Conservation (phyloP, 306 rosid species). For the Aeschynomene evenia region DNA sequence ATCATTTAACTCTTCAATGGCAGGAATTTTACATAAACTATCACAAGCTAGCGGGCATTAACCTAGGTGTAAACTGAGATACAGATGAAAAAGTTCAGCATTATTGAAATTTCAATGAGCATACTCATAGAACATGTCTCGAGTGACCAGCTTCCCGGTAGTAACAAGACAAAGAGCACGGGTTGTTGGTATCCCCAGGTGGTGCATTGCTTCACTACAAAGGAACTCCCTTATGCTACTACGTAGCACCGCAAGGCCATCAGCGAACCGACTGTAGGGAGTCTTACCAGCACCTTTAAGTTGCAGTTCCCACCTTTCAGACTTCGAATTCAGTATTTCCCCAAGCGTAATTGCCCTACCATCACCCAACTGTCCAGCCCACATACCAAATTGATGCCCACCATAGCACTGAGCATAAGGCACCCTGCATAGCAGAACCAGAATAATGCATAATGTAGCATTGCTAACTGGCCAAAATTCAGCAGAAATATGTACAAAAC, state of each 20-base stretch:
- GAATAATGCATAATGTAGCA: conserved; percentile 19
- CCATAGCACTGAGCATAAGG: conserved; percentile 99
- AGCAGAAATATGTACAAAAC: conserved; percentile 38
- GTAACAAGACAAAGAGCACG: conserved; percentile 90
- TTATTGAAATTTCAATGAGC: conserved; percentile 27
- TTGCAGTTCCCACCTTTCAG: conserved; percentile 95
- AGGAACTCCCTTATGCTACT: conserved; percentile 97
- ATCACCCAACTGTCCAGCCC: conserved; percentile 99
- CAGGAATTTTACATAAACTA: conserved; percentile 10
- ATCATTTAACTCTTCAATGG: conserved; percentile 14
- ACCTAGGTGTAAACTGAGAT: not conserved
- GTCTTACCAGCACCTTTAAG: conserved; percentile 99
- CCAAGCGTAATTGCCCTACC: conserved; percentile 97
- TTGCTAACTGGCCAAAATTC: not conserved
- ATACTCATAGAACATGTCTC: conserved; percentile 99
- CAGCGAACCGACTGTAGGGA: conserved; percentile 95
- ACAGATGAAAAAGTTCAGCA: not conserved
- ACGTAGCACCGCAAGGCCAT: conserved; percentile 97
- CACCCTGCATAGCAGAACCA: conserved; percentile 48
- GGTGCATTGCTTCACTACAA: conserved; percentile 97
- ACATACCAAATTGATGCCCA: conserved; percentile 97
- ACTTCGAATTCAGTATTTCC: conserved; percentile 75
- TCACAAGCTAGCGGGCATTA: conserved; percentile 11
- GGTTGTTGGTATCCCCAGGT: conserved; percentile 94
- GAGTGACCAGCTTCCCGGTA: conserved; percentile 79